Conservation (phyloP, 768 basidiomycete species). For the Ramaria sp. region DNA sequence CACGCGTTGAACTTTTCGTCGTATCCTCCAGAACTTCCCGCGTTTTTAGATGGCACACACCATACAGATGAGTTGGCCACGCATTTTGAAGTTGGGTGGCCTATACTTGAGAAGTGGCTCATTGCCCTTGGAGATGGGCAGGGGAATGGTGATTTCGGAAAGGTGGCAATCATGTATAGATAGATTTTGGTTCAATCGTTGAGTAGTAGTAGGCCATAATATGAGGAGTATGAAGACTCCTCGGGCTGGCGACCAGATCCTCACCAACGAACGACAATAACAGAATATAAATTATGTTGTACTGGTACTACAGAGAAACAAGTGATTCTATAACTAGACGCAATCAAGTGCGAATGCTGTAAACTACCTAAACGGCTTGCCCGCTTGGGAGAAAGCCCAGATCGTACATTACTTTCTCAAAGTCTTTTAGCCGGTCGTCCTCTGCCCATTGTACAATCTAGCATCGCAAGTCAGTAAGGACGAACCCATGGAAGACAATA, state of each 20-base stretch:
- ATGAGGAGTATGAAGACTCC: too few relatives aligned
- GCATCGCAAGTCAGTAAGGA: neutral
- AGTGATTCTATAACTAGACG: too few relatives aligned
- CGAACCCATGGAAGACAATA: too few relatives aligned
- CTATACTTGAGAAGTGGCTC: slow-evolving; percentile 65
- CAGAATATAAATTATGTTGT: too few relatives aligned
- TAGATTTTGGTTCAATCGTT: too few relatives aligned
- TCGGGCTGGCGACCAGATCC: too few relatives aligned
- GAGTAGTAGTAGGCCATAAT: too few relatives aligned
- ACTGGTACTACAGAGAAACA: too few relatives aligned
- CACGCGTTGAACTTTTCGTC: slow-evolving; percentile 14
- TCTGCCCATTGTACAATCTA: slow-evolving; percentile 12
- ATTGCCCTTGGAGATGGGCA: slow-evolving; percentile 39
- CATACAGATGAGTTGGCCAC: slow-evolving; percentile 87
- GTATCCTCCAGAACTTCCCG: slow-evolving; percentile 47
- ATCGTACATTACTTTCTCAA: slow-evolving; percentile 10
- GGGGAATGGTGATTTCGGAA: slow-evolving; percentile 57
- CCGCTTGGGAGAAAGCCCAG: slow-evolving; percentile 12
- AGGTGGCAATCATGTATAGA: slow-evolving; percentile 68
- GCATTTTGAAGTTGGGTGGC: slow-evolving; percentile 77
- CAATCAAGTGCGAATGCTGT: too few relatives aligned
- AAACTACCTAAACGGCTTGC: neutral
- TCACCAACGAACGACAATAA: too few relatives aligned
- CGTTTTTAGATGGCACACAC: slow-evolving; percentile 77
- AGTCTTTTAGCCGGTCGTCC: slow-evolving; percentile 11